phyloP scores from a whole-genome alignment of 78 protist genomes.

The Isochrysis galbana region DNA sequence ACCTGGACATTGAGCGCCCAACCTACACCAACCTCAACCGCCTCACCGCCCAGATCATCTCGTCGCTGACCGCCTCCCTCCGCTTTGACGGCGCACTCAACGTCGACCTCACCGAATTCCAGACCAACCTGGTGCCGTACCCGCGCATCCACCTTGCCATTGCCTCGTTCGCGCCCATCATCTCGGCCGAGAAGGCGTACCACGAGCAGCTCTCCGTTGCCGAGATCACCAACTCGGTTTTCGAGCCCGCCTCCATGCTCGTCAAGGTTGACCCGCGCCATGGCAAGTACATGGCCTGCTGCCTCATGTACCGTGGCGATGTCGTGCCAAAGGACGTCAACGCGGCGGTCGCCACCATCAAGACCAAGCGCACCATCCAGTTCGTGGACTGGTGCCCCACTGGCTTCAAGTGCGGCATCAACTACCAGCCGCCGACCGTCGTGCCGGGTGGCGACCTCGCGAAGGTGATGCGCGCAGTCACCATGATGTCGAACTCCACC shows the following conservation, averaged over 20 bases:
- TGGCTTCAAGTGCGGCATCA: too few relatives aligned
- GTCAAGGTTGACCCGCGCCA: slow-evolving; percentile 98
- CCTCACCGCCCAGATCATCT: slow-evolving; percentile 95
- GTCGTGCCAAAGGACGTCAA: slow-evolving; percentile 99
- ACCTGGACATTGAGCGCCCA: too few relatives aligned
- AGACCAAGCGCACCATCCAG: slow-evolving; percentile 96
- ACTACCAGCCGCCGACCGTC: too few relatives aligned
- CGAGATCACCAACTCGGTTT: slow-evolving; percentile 95
- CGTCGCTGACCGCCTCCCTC: too few relatives aligned
- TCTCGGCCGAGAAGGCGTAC: too few relatives aligned
- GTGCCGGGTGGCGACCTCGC: slow-evolving; percentile 93
- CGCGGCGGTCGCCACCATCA: too few relatives aligned
- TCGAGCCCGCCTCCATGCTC: too few relatives aligned
- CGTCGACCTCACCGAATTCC: slow-evolving; percentile 98
- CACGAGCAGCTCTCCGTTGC: slow-evolving; percentile 96
- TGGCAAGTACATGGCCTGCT: slow-evolving; percentile 99
- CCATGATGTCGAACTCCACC: slow-evolving; percentile 31
- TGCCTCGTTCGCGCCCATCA: too few relatives aligned
- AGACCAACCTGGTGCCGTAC: slow-evolving; percentile 96
- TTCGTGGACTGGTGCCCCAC: too few relatives aligned
- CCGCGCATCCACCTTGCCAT: slow-evolving; percentile 95
- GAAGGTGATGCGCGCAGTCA: too few relatives aligned
- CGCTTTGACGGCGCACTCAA: too few relatives aligned
- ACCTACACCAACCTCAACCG: slow-evolving; percentile 98
- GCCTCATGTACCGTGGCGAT: slow-evolving; percentile 99